Evolutionary conservation across 2,329 filamentous ascomycete genomes (phyloP).

Genomic region (Blastomyces gilchristii): DNA sequence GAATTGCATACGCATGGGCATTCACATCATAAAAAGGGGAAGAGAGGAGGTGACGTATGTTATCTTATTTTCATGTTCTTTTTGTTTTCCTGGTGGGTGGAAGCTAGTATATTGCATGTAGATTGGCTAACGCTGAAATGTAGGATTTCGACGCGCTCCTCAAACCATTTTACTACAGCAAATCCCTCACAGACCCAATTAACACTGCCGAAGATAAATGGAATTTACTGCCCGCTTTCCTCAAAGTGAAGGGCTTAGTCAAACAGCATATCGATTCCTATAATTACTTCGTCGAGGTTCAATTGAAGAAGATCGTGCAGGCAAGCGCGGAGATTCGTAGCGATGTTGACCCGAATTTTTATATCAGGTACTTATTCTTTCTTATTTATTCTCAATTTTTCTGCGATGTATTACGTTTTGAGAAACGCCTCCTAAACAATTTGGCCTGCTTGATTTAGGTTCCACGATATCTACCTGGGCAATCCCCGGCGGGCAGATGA

Average conservation of each 20-base stretch:
- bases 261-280: slow-evolving; percentile 99
- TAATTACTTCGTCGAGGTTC: slow-evolving; percentile 94
- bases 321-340: slow-evolving; percentile 82
- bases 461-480: slow-evolving; percentile 81
- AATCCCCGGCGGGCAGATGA: slow-evolving; percentile 69
- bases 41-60: slow-evolving; percentile 3
- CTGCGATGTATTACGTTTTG: not conserved
- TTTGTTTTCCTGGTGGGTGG: not conserved
- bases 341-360: slow-evolving; percentile 87
- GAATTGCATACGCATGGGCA: slow-evolving; percentile 1
- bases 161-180: slow-evolving; percentile 60
- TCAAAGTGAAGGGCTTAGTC: slow-evolving; percentile 93
- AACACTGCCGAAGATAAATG: slow-evolving; percentile 76
- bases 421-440: not conserved
- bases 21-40: not conserved
- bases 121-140: not conserved
- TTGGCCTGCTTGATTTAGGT: slow-evolving; percentile 28
- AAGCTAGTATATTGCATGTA: not conserved
- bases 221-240: slow-evolving; percentile 91
- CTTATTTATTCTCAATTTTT: not conserved
- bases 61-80: not conserved
- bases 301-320: slow-evolving; percentile 92
- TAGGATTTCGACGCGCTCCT: slow-evolving; percentile 52
- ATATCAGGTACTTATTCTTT: slow-evolving; percentile 52
- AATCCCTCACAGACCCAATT: slow-evolving; percentile 58